Conservation (phyloP, 148 eudicot genomes). For the Spergularia bocconei region DNA sequence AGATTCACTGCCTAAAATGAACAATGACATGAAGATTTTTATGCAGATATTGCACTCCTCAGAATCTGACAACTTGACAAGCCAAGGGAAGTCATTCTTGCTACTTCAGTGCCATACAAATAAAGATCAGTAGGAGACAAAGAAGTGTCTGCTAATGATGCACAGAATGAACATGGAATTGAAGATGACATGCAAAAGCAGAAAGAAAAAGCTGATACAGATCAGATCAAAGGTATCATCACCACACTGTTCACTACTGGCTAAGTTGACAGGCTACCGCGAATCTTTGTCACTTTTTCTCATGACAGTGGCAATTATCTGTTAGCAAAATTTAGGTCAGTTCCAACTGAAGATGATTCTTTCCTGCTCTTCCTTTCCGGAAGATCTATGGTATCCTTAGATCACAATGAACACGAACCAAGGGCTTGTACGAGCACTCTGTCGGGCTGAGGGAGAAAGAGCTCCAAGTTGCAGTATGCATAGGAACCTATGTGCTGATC, state of each 20-base stretch:
- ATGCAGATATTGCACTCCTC: not conserved
- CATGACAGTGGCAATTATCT: slow-evolving; percentile 17
- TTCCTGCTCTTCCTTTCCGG: slow-evolving; percentile 1
- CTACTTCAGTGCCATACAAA: slow-evolving; percentile 9
- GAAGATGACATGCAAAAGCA: not conserved
- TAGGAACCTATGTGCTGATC: not conserved
- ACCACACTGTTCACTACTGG: not conserved
- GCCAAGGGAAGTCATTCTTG: slow-evolving; percentile 18
- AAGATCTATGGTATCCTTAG: not conserved
- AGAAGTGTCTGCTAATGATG: slow-evolving; percentile 6
- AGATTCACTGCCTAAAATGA: slow-evolving; percentile 13
- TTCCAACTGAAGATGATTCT: not conserved
- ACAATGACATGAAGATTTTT: slow-evolving; percentile 12
- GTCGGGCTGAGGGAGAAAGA: not conserved
- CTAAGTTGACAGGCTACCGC: not conserved
- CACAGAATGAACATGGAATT: not conserved
- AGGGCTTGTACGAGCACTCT: not conserved
- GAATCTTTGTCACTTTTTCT: not conserved
- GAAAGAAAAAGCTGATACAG: no score
- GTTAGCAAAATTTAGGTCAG: not conserved
- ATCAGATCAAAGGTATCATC: not conserved
- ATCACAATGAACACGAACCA: not conserved
- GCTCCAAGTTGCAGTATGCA: not conserved
- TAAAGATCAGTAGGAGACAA: slow-evolving; percentile 2
- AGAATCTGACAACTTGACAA: slow-evolving; percentile 6